phyloP scores from a whole-genome alignment of 176 grass and related monocot species.

The Triticum timopheevii region DNA sequence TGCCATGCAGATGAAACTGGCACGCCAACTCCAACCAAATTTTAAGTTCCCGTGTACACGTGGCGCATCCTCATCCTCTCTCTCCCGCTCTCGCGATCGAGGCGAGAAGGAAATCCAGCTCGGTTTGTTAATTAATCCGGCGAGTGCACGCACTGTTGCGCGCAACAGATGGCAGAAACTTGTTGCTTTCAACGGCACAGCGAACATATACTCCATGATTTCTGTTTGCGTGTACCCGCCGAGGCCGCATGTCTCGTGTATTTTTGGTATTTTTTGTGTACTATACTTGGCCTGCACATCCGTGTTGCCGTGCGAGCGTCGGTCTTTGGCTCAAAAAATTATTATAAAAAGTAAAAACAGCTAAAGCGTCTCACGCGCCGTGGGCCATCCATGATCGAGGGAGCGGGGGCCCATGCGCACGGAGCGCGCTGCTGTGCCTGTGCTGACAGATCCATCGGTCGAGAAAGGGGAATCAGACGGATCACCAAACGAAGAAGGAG shows the following conservation, averaged over 20 bases:
- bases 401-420: neutral
- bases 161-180: neutral
- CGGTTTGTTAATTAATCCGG: neutral
- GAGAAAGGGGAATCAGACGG: neutral
- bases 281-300: no score
- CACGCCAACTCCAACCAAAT: neutral
- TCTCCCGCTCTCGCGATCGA: neutral
- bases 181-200: neutral
- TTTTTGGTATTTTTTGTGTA: no score
- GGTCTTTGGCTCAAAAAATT: no score
- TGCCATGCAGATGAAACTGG: neutral
- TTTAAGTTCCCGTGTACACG: neutral
- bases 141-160: neutral
- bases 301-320: no score
- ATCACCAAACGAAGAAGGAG: neutral
- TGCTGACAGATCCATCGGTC: neutral
- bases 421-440: neutral
- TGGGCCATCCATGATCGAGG: neutral
- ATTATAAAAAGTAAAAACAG: no score
- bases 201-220: no score
- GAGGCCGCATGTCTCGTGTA: no score
- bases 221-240: no score
- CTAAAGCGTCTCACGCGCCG: neutral
- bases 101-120: neutral
- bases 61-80: neutral